Conservation (phyloP, 805 yeast species). For the Candida tallmaniae region DNA sequence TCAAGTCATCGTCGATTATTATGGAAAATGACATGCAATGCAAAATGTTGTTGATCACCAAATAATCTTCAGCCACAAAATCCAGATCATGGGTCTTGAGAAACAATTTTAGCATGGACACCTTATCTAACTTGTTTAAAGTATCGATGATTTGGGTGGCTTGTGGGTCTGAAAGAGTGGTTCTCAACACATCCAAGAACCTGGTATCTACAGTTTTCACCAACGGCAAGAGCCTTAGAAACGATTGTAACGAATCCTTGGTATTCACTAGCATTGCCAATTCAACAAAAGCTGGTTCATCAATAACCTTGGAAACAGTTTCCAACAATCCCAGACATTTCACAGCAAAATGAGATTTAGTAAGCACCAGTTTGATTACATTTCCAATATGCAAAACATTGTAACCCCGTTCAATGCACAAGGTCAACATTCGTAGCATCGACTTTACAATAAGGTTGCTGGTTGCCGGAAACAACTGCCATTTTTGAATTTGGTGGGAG, state of each 20-base stretch:
- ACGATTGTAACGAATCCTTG: constrained; percentile 7
- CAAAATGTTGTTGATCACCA: constrained; percentile 16
- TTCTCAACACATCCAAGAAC: background rate
- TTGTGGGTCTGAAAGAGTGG: background rate
- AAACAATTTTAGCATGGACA: constrained; percentile 9
- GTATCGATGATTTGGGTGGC: background rate
- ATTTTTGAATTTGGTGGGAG: background rate
- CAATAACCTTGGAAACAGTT: background rate
- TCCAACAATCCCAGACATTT: constrained; percentile 2
- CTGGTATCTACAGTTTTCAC: background rate
- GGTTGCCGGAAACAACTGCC: constrained; percentile 4
- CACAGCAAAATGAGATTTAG: background rate
- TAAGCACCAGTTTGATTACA: too few species aligned
- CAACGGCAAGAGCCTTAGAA: constrained; percentile 1
- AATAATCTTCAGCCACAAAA: constrained; percentile 16
- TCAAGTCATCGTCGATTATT: background rate
- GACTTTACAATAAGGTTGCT: constrained; percentile 2
- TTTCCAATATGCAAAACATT: too few species aligned
- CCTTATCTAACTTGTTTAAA: background rate
- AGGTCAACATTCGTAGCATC: background rate
- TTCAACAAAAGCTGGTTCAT: background rate
- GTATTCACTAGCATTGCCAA: constrained; percentile 7
- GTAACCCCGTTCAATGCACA: too few species aligned
- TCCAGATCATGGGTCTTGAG: constrained; percentile 14
- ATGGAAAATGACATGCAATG: constrained; percentile 16